Conservation (phyloP, 169 alveolate species). For the Perkinsus chesapeaki region DNA sequence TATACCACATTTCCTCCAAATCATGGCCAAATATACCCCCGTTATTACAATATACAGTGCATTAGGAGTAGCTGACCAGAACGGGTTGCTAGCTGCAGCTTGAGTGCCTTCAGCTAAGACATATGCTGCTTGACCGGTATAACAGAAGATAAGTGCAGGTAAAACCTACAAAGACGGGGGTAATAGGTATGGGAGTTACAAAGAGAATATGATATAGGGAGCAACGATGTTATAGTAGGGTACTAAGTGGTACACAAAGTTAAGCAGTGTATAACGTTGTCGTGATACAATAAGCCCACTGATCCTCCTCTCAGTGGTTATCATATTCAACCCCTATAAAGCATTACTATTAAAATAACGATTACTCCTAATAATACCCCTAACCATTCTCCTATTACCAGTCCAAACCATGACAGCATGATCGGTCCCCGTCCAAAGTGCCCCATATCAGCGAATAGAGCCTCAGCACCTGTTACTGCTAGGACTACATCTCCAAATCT, state of each 20-base stretch:
- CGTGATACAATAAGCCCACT: no score
- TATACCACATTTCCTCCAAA: not conserved
- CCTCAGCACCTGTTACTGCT: not conserved
- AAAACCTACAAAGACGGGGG: not conserved
- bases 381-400: not conserved
- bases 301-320: not conserved
- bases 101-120: not conserved
- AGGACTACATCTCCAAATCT: not conserved
- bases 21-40: not conserved
- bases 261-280: no score
- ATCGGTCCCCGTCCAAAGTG: not conserved
- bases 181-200: no score
- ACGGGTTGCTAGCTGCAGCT: not conserved
- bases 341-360: not conserved
- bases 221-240: no score
- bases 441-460: not conserved
- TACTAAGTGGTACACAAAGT: no score
- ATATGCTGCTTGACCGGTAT: not conserved
- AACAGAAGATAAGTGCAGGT: not conserved
- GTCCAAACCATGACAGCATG: not conserved
- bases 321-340: no score
- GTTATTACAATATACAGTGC: not conserved
- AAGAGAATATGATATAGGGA: no score
- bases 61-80: not conserved
- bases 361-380: no score